These are phyloP conservation scores for Aureobasidium sp. DNA, from an alignment of 2,329 filamentous ascomycete species.

Conservation along the genomic window DNA sequence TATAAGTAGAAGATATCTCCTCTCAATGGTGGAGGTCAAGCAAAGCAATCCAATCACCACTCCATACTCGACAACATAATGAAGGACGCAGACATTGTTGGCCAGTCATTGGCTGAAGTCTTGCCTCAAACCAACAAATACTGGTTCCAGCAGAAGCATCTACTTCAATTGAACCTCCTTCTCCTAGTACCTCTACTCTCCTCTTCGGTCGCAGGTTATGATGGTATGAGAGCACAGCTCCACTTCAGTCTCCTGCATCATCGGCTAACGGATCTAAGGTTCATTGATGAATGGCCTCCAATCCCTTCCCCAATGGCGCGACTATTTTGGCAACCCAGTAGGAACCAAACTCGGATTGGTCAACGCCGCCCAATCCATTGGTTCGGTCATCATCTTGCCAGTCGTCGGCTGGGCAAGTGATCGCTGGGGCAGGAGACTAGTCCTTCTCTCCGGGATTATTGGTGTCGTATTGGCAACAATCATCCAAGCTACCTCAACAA, in stretches of 20 bases:
- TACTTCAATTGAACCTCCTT: constrained; percentile 40
- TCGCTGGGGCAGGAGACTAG: constrained; percentile 35
- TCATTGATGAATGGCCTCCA: constrained; percentile 43
- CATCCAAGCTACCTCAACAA: constrained; percentile 27
- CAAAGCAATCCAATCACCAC: background rate
- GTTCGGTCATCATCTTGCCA: constrained; percentile 34
- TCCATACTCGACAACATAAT: constrained; percentile 13
- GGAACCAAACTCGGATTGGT: constrained; percentile 35
- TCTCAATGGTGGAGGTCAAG: background rate
- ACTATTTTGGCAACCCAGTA: constrained; percentile 35
- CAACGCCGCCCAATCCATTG: constrained; percentile 34
- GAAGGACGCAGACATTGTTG: constrained; percentile 28
- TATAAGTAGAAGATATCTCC: background rate
- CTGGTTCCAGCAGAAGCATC: constrained; percentile 39
- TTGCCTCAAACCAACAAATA: constrained; percentile 36
- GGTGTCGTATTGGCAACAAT: constrained; percentile 29
- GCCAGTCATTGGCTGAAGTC: constrained; percentile 28
- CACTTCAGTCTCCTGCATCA: background rate
- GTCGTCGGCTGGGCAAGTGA: constrained; percentile 35
- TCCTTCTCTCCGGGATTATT: constrained; percentile 32
- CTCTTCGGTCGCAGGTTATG: constrained; percentile 39
- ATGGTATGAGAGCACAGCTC: constrained; percentile 27
- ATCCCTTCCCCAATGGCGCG: constrained; percentile 36
- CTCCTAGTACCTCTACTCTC: constrained; percentile 40
- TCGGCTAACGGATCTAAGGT: background rate